Conservation (phyloP, 345 rosid genomes). For the Lepidium didymum region DNA sequence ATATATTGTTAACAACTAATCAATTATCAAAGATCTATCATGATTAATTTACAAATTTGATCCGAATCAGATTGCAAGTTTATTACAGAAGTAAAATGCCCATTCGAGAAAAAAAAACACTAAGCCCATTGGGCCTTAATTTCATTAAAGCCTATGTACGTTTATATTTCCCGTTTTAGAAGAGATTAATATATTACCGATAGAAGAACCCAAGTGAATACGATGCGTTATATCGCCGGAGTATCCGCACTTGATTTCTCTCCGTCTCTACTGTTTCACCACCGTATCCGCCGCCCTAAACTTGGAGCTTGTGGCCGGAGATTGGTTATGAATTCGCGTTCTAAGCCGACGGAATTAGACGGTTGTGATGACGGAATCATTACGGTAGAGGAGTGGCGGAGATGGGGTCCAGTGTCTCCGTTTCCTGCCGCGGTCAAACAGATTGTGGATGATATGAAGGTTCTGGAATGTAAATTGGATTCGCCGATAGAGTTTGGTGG, state of each 20-base stretch:
- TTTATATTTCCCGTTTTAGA: neutral
- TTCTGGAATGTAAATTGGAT: slow-evolving; percentile 51
- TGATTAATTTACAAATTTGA: too few relatives aligned
- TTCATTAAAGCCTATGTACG: neutral
- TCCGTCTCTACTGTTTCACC: slow-evolving; percentile 21
- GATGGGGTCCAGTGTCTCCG: slow-evolving; percentile 68
- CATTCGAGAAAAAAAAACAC: too few relatives aligned
- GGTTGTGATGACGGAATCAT: slow-evolving; percentile 29
- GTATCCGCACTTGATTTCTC: slow-evolving; percentile 25
- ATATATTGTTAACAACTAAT: too few relatives aligned
- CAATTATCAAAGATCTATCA: too few relatives aligned
- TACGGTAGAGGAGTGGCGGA: slow-evolving; percentile 65
- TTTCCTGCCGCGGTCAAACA: slow-evolving; percentile 61
- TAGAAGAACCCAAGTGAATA: slow-evolving; percentile 3
- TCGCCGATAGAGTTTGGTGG: slow-evolving; percentile 68
- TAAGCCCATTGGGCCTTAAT: neutral
- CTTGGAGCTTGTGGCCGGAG: slow-evolving; percentile 17
- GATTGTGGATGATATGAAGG: slow-evolving; percentile 63
- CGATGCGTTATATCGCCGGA: slow-evolving; percentile 23
- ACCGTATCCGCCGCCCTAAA: slow-evolving; percentile 29
- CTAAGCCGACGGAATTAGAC: slow-evolving; percentile 25
- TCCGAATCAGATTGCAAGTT: too few relatives aligned
- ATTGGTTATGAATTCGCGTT: slow-evolving; percentile 26
- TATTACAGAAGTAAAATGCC: too few relatives aligned
- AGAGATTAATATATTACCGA: neutral